Evolutionary conservation across 495 filamentous ascomycete genomes (phyloP), one percentile per base, ranked within the genome.

Genomic region (Lophiotrema nucula): DNA sequence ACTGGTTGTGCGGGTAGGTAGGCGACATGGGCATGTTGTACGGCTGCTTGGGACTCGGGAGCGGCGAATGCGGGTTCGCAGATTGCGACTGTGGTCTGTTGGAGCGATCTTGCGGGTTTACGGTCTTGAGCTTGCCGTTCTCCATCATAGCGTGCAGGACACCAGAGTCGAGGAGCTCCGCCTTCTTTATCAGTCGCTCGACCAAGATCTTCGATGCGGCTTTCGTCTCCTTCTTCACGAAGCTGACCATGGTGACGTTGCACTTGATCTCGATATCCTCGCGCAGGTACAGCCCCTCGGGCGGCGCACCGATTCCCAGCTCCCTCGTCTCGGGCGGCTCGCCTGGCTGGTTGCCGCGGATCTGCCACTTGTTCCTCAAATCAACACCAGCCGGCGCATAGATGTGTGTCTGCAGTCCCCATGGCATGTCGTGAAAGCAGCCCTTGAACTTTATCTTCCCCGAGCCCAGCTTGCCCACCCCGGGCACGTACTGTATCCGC

Each of bases 121-220:
- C 15, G 10, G 69, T 73, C 64, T 70, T 73, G 42, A 73, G 46
- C 57, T 60, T 60, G 24, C 70, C 70, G 39, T 70, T 27, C 51
- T 73, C 65, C 60, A 73, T 72, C 70, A 72, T 72, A 15, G 65
- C 70, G 22, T 66, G 63, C 58, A 73, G 56, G 25, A 61, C 62
- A 19, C 68, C 70, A 19, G 65, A 58, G 37, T 72, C 70, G 22
- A 72, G 48, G 21, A 70, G 56, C 49, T 72, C 70, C 5, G 70
- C 70, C 58, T 70, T 70, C 33, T 70, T 66, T 45, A 67, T 64
- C 31, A 72, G 41, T 6, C 68, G 49, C 6, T 71, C 67, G 8
- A 73, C 61, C 44, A 73, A 60, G 21, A 63, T 54, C 25, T 64
- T 64, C 13, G 69, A 69, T 23, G 70, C 62, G 6, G 58, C 61